Base-by-base conservation (phyloP, 2,329 filamentous ascomycete species). In the Colletotrichum tabaci region DNA sequence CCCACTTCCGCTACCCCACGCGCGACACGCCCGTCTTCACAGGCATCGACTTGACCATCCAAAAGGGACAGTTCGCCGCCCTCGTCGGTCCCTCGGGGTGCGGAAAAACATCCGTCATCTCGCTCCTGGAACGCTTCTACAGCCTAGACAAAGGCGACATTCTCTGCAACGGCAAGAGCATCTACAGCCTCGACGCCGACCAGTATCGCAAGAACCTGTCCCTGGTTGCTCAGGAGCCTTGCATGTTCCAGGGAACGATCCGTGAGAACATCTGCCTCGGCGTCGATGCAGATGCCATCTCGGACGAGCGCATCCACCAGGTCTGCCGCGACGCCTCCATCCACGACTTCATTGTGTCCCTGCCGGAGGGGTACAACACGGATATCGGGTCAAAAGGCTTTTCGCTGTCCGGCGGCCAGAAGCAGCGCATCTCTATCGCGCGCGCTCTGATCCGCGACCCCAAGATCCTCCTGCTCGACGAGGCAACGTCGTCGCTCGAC, bases 191-290 rank as follows among this genome's bases (percentile, higher is more conserved):
- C 63, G 88, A 91, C 66, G 85, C 92, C 0, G 85, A 85, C 69
- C 81, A 86, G n/a, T 94, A 94, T 77, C 88, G 93, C 49, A 85
- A 86, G 66, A 82, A 89, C 46, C 84, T 95, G 15, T 91, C 91
- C 1, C 87, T 95, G 0, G 93, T 95, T 0, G 90, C 92, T 2
- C 93, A 95, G 79, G 93, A 95, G 78, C 88, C 93, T 8, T 91
- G 90, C 0, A 85, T 95, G 0, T 94, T 93, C 77, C 90, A 91
- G 78, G 91, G 90, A 74, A 81, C 79, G 63, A 60, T 94, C 23
- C 87, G 89, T 18, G 92, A 95, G 71, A 94, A 94, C 75, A 88
- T 94, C 63, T 80, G 91, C 2, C 84, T 94, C 0, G 92, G 91
- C 23, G 87, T 93, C 26, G 82, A 87, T 38, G 85, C 88, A 1